Conservation (phyloP, 73 alveolate species). For the Paramecium biaurelia region DNA sequence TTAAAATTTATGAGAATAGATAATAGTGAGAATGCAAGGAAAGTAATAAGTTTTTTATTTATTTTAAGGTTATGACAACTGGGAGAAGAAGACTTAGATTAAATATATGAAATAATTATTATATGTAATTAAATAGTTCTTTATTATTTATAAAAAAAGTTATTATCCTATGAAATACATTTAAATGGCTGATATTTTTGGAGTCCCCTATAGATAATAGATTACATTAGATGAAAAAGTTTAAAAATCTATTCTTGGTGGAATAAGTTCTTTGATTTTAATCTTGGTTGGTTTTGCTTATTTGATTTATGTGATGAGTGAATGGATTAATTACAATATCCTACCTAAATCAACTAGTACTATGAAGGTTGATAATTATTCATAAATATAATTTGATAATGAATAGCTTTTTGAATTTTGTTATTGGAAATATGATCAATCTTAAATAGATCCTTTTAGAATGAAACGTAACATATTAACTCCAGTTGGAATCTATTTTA, state of each 20-base stretch:
- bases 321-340: neutral
- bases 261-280: neutral
- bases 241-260: conserved; percentile 7
- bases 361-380: neutral
- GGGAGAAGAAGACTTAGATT: neutral
- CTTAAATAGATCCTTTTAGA: neutral
- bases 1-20: neutral
- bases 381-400: neutral
- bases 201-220: neutral
- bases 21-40: neutral
- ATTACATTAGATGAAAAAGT: neutral
- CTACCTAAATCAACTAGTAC: neutral
- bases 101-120: neutral
- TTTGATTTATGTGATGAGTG: neutral
- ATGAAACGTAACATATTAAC: neutral
- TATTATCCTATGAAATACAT: neutral
- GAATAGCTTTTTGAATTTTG: conserved; percentile 30
- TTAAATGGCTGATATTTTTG: neutral
- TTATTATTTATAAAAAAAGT: neutral
- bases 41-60: neutral
- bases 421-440: conserved; percentile 20
- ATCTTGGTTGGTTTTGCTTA: neutral
- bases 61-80: neutral
- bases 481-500: neutral
- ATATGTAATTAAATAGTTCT: neutral